Evolutionary conservation across 2,329 filamentous ascomycete species (phyloP), one percentile per base, ranked within the genome.

Genomic region (Fusarium annulatum): DNA sequence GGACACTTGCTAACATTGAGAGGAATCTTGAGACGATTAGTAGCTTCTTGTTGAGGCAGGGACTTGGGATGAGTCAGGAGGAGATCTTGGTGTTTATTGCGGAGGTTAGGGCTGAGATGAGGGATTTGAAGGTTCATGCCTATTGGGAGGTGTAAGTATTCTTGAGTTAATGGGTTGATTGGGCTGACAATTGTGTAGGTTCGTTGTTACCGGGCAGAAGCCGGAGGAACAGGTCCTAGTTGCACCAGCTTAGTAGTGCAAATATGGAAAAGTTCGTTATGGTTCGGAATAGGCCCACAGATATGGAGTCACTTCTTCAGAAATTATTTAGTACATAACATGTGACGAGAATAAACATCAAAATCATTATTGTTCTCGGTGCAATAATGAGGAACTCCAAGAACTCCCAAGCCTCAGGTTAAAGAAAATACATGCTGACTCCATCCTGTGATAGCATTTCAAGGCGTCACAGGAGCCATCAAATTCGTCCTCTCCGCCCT

Each of bases 91-190:
- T 62, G 1, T 66, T 72, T 18, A 49, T 72, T n/a, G 21, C 67
- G 0, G 36, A 67, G 9, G 67, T 72, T 2, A 53, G 58, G 23
- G 69, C 59, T 4, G 67, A 72, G 33, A 72, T 72, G 67, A 38
- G 69, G 8, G 49, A 72, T 16, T 21, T 26, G 1, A 64, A 46
- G 16, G 58, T 71, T 1, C 60, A 69, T 52, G 60, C 59, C 3
- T 72, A 65, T 33, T 69, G 69, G 69, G 64, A 72, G 15, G 60
- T 72, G 70, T 72, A 23, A 69, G 70, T 69, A 3, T 6, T 6
- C 1, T 38, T 1, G 2, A 1, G 1, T 3, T 0, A 28, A 2
- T 12, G 2, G 0, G 4, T 18, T n/a, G 15, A 11, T 28, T 2
- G 30, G 30, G 3, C 57, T 72, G 18, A 67, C 21, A 16, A 1